A percentile compares a stretch with the other conserved stretches of the same genome.
phyloP scores from a whole-genome alignment of 805 yeast genomes.

The Peterozyma toletana region DNA sequence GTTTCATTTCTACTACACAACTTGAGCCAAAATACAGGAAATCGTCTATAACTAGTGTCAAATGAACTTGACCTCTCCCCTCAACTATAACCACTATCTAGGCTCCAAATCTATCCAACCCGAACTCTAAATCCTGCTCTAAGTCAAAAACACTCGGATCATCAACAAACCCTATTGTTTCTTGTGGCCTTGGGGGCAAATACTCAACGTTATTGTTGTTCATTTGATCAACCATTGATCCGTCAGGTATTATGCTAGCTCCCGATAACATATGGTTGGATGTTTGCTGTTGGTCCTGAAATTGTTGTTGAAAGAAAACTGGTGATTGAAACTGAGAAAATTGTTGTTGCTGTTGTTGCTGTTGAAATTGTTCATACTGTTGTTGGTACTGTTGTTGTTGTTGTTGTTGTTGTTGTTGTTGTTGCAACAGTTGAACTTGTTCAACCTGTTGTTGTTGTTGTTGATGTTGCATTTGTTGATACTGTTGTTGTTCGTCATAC shows the following conservation, averaged over 20 bases:
- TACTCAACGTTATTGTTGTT: conserved; percentile 22
- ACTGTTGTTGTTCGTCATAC: conserved; percentile 12
- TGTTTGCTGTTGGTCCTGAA: conserved; percentile 12
- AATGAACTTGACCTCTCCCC: no score
- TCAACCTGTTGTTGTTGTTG: conserved; percentile 13
- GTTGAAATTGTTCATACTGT: conserved; percentile 11
- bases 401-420: conserved; percentile 13
- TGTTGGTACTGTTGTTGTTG: conserved; percentile 14
- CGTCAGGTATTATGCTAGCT: conserved; percentile 34
- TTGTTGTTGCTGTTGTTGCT: conserved; percentile 11
- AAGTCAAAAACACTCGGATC: conserved; percentile 32
- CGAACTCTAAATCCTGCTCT: conserved; percentile 63
- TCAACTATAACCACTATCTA: no score
- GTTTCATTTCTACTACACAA: no score
- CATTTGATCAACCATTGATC: conserved; percentile 26
- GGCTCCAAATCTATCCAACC: conserved; percentile 44
- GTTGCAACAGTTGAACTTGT: no score
- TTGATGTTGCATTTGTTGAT: conserved; percentile 5
- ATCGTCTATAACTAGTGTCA: no score
- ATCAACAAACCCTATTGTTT: conserved; percentile 21
- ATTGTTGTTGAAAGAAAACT: conserved; percentile 12
- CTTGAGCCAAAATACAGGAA: no score
- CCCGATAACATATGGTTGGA: conserved; percentile 12
- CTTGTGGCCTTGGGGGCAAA: conserved; percentile 59
- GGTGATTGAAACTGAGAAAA: conserved; percentile 13